Conservation (phyloP, 139 green algal species). For the Zygnema circumcarinatum region DNA sequence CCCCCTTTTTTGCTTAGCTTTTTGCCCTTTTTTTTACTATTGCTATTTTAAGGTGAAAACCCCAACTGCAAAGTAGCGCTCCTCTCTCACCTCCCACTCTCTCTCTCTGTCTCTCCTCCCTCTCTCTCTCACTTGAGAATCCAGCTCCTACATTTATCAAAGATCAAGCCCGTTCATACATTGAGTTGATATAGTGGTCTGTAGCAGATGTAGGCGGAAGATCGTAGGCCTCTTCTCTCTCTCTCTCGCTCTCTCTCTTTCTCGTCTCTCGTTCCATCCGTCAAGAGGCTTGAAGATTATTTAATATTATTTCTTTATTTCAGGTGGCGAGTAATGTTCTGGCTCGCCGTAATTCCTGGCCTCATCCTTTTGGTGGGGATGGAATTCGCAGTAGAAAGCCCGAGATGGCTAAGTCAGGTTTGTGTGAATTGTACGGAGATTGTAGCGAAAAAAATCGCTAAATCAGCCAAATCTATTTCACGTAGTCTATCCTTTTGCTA, state of each 20-base stretch:
- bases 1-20: neutral
- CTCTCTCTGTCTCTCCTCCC: neutral
- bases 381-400: slow-evolving; percentile 12
- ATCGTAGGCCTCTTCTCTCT: too few relatives aligned
- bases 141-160: too few relatives aligned
- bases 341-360: slow-evolving; percentile 5
- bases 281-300: too few relatives aligned
- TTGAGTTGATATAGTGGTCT: too few relatives aligned
- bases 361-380: neutral
- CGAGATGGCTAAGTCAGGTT: neutral
- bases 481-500: neutral
- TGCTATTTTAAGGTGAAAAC: too few relatives aligned
- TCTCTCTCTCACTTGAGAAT: too few relatives aligned
- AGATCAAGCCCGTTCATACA: too few relatives aligned
- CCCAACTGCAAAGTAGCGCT: too few relatives aligned
- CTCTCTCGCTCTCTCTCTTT: too few relatives aligned
- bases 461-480: neutral
- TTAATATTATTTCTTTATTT: too few relatives aligned
- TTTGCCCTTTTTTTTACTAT: neutral
- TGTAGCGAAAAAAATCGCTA: neutral
- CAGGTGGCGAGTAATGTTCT: slow-evolving; percentile 35
- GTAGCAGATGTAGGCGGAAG: too few relatives aligned
- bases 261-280: too few relatives aligned
- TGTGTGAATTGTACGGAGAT: neutral
- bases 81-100: neutral